A percentile compares a stretch with the other conserved stretches of the same genome.
Conservation (phyloP, 2,329 filamentous ascomycete species). For the Whalleya microplaca region DNA sequence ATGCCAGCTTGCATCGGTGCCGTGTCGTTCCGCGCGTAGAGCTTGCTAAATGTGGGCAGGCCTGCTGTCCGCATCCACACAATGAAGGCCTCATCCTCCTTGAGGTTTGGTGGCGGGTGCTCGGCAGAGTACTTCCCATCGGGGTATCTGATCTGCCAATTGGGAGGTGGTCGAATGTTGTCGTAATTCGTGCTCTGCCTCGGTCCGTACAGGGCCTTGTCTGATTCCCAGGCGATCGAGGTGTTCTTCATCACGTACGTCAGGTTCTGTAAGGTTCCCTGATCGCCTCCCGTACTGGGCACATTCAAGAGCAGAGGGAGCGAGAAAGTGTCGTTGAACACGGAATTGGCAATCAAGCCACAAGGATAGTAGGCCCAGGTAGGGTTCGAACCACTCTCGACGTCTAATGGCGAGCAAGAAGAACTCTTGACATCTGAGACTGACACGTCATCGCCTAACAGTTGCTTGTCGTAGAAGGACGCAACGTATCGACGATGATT, state of each 20-base stretch:
- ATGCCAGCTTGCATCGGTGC: constrained; percentile 68
- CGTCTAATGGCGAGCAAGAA: constrained; percentile 74
- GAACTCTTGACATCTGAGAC: constrained; percentile 65
- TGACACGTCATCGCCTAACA: constrained; percentile 69
- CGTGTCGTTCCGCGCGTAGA: constrained; percentile 81
- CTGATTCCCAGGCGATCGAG: constrained; percentile 85
- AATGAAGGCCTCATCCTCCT: constrained; percentile 82
- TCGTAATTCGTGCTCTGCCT: constrained; percentile 58
- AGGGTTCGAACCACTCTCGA: constrained; percentile 46
- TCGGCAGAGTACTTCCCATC: constrained; percentile 69
- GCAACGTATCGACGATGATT: constrained; percentile 97
- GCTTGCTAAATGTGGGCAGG: constrained; percentile 91
- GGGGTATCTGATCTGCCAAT: constrained; percentile 77
- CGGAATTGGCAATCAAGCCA: constrained; percentile 92
- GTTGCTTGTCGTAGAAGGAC: constrained; percentile 81
- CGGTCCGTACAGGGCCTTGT: constrained; percentile 79
- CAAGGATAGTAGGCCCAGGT: constrained; percentile 83
- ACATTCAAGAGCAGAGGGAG: constrained; percentile 65
- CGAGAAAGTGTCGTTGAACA: constrained; percentile 92
- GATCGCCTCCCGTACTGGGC: constrained; percentile 14
- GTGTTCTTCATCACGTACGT: constrained; percentile 76
- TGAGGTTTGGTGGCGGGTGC: constrained; percentile 71
- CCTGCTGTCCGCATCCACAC: constrained; percentile 99
- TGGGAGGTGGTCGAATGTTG: constrained; percentile 79
- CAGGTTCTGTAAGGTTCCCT: constrained; percentile 41